Conservation (phyloP, 345 rosid genomes). For the Corchorus olitorius region DNA sequence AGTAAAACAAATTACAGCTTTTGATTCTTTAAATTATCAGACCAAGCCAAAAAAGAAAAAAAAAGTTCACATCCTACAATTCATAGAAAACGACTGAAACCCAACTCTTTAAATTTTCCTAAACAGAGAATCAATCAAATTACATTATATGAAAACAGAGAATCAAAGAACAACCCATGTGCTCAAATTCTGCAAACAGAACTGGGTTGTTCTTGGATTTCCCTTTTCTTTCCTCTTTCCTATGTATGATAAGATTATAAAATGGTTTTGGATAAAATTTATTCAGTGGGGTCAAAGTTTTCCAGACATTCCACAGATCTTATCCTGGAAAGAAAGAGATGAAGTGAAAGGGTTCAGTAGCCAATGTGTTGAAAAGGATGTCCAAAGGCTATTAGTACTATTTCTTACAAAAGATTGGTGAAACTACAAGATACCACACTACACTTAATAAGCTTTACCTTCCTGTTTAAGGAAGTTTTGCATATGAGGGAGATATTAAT, state of each 20-base stretch:
- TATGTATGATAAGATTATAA: neutral
- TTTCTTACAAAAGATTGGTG: neutral
- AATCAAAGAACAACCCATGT: conserved; percentile 31
- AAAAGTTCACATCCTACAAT: neutral
- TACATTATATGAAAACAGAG: neutral
- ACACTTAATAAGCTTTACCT: neutral
- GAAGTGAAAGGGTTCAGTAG: conserved; percentile 19
- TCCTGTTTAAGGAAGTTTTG: neutral
- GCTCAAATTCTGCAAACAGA: conserved; percentile 16
- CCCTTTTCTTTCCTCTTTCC: neutral
- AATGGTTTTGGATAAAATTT: neutral
- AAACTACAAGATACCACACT: neutral
- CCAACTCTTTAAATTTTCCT: neutral
- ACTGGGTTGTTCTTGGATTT: conserved; percentile 27
- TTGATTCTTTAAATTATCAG: conserved; percentile 7
- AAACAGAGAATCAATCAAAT: neutral
- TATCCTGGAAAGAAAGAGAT: conserved; percentile 30
- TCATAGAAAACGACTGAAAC: neutral
- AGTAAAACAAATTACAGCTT: conserved; percentile 17
- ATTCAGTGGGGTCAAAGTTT: conserved; percentile 24
- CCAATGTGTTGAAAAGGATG: conserved; percentile 29
- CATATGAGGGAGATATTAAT: neutral
- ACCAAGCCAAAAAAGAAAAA: conserved; percentile 19
- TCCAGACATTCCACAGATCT: conserved; percentile 36
- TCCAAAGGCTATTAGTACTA: neutral